A percentile compares a stretch with the other conserved stretches of the same genome.
Conservation (phyloP, 2,329 filamentous ascomycete species). For the Tolypocladium paradoxum region DNA sequence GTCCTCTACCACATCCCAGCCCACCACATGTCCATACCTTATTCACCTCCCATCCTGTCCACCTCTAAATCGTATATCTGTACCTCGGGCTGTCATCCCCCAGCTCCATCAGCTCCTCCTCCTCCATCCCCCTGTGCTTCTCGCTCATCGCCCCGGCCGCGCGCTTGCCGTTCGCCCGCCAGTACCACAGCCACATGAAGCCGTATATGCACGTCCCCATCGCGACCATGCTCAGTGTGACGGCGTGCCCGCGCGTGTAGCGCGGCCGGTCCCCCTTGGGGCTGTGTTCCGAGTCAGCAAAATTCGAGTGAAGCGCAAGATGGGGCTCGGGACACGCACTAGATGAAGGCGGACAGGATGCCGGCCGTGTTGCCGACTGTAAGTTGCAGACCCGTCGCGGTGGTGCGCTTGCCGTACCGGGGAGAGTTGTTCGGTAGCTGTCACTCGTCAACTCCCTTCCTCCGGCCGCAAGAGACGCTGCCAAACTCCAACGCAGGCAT, state of each 20-base stretch:
- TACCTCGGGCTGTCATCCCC: constrained; percentile 42
- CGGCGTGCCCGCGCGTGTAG: constrained; percentile 51
- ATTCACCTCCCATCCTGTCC: neutral
- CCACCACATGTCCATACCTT: neutral
- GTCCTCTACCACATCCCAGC: neutral
- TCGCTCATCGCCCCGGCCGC: constrained; percentile 26
- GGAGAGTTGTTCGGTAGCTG: constrained; percentile 55
- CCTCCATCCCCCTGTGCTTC: constrained; percentile 27
- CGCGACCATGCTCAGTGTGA: constrained; percentile 47
- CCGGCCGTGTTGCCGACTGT: constrained; percentile 61
- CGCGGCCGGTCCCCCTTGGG: constrained; percentile 38
- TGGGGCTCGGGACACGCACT: constrained; percentile 17
- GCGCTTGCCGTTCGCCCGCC: constrained; percentile 33
- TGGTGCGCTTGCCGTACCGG: constrained; percentile 65
- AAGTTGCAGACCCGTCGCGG: constrained; percentile 59
- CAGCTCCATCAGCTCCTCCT: constrained; percentile 38
- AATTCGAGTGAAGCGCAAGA: neutral
- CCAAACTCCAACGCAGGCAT: neutral
- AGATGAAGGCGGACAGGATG: constrained; percentile 63
- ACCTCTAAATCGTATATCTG: constrained; percentile 28
- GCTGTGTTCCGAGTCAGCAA: constrained; percentile 14
- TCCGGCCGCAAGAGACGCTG: neutral
- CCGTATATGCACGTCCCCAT: constrained; percentile 42
- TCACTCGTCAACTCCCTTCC: neutral
- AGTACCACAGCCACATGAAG: constrained; percentile 43